Evolutionary conservation across 306 rosid species (phyloP).

Genomic region (Malus sylvestris): DNA sequence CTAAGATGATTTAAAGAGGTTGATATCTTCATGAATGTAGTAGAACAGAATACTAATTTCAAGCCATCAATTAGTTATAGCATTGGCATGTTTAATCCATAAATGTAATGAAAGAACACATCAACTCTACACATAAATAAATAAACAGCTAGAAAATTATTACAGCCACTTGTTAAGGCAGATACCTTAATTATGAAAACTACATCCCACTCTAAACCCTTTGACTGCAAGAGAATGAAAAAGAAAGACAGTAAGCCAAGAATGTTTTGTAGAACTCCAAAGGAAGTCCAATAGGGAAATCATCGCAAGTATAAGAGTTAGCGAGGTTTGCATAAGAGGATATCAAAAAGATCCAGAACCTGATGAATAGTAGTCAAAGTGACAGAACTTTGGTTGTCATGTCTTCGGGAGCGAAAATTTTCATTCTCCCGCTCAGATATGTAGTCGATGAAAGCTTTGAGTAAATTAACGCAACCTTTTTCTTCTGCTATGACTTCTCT

Average conservation of each 20-base stretch:
- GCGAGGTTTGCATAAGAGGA: not conserved
- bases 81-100: not conserved
- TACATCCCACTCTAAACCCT: slow-evolving; percentile 95
- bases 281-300: not conserved
- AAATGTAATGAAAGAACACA: not conserved
- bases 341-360: slow-evolving; percentile 30
- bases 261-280: not conserved
- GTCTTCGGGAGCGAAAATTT: slow-evolving; percentile 60
- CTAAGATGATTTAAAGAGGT: not conserved
- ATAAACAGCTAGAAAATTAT: not conserved
- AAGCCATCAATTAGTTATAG: not conserved
- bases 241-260: not conserved
- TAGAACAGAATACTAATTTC: not conserved
- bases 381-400: slow-evolving; percentile 67
- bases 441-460: slow-evolving; percentile 61
- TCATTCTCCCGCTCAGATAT: slow-evolving; percentile 75
- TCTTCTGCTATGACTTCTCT: slow-evolving; percentile 29
- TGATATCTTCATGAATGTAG: not conserved
- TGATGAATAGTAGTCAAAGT: slow-evolving; percentile 94
- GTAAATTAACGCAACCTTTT: slow-evolving; percentile 49
- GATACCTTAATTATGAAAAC: slow-evolving; percentile 93
- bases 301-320: not conserved
- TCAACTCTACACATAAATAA: not conserved
- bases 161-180: not conserved
- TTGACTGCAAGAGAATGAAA: slow-evolving; percentile 52